Conservation (phyloP, 306 rosid genomes). For the Corylus avellana region DNA sequence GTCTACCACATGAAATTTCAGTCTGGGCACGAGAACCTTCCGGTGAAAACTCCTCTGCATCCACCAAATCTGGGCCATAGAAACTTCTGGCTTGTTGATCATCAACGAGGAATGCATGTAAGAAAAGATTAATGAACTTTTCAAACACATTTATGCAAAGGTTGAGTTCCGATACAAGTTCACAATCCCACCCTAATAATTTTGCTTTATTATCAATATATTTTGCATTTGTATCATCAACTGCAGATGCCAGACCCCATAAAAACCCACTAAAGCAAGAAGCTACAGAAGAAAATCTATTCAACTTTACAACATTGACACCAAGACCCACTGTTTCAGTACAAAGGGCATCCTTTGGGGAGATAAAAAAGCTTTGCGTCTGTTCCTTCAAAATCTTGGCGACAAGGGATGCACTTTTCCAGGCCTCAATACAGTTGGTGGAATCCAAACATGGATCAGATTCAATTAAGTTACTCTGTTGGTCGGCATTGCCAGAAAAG, state of each 20-base stretch:
- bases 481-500: constrained; percentile 31
- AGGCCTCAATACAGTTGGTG: constrained; percentile 38
- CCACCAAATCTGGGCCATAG: constrained; percentile 20
- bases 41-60: constrained; percentile 22
- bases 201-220: constrained; percentile 30
- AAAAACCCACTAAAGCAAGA: constrained; percentile 76
- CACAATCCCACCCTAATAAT: constrained; percentile 42
- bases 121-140: constrained; percentile 43
- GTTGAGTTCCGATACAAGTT: constrained; percentile 46
- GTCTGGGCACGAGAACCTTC: constrained; percentile 26
- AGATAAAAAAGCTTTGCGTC: constrained; percentile 44
- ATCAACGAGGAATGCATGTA: constrained; percentile 46
- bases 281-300: constrained; percentile 55
- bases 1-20: constrained; percentile 30
- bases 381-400: constrained; percentile 61
- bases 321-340: constrained; percentile 35
- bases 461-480: constrained; percentile 42
- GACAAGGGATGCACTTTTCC: constrained; percentile 48
- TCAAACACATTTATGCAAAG: constrained; percentile 46
- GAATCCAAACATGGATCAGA: constrained; percentile 39
- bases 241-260: constrained; percentile 62
- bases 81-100: constrained; percentile 36
- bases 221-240: constrained; percentile 39
- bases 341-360: constrained; percentile 40
- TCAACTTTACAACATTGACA: constrained; percentile 37